Conservation (phyloP, 2,329 filamentous ascomycete species). For the Monosporascus sp. region DNA sequence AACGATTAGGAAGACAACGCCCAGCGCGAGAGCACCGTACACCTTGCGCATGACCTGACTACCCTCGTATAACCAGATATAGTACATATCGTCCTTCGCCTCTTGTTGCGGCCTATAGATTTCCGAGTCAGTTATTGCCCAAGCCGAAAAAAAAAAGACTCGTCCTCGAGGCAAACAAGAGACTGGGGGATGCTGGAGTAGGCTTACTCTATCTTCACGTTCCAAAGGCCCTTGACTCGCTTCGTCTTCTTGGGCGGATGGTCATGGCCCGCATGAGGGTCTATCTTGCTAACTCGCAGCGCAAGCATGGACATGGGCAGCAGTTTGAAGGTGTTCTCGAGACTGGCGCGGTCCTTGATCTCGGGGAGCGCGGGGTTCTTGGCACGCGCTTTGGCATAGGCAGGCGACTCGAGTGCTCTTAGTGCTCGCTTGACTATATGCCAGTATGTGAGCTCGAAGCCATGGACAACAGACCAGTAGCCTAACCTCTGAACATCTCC, state of each 20-base stretch:
- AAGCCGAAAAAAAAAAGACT: too few relatives aligned
- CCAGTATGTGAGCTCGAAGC: conserved; percentile 7
- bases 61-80: conserved; percentile 94
- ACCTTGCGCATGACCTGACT: conserved; percentile 90
- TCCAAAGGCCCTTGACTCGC: conserved; percentile 93
- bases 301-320: conserved; percentile 92
- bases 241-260: conserved; percentile 70
- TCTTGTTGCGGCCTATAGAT: conserved; percentile 71
- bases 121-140: neutral
- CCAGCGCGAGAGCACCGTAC: conserved; percentile 77
- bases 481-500: conserved; percentile 89
- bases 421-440: conserved; percentile 86
- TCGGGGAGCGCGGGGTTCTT: conserved; percentile 87
- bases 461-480: neutral
- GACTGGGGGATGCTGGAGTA: neutral
- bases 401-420: conserved; percentile 80
- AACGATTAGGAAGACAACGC: conserved; percentile 80
- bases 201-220: conserved; percentile 70
- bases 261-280: conserved; percentile 70
- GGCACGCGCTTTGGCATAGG: conserved; percentile 81
- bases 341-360: conserved; percentile 79
- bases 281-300: conserved; percentile 78
- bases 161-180: neutral
- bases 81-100: conserved; percentile 80
- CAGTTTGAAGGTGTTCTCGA: conserved; percentile 92